phyloP scores from a whole-genome alignment of 768 basidiomycete genomes.

The Lepiota venenata region DNA sequence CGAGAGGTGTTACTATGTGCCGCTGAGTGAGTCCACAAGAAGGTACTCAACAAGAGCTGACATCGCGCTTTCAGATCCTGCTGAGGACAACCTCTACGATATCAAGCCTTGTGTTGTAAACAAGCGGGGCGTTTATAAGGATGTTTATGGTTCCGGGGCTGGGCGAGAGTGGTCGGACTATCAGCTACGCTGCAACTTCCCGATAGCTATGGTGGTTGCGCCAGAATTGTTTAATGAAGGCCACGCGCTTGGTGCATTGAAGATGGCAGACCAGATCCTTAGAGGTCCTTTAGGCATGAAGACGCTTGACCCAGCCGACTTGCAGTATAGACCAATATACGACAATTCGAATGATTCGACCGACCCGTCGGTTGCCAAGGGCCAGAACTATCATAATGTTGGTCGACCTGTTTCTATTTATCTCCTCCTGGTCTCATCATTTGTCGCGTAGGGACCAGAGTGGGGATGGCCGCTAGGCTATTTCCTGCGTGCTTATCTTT shows the following conservation, averaged over 20 bases:
- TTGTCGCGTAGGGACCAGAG: conserved; percentile 68
- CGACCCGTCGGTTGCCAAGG: conserved; percentile 87
- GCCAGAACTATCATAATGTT: conserved; percentile 92
- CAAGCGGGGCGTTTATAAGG: conserved; percentile 97
- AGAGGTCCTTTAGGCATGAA: conserved; percentile 95
- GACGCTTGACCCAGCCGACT: conserved; percentile 85
- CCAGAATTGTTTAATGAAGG: conserved; percentile 87
- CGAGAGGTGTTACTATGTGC: conserved; percentile 90
- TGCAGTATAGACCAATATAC: conserved; percentile 88
- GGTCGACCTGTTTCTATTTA: conserved; percentile 17
- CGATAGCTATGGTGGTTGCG: conserved; percentile 95
- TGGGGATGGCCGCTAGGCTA: conserved; percentile 97
- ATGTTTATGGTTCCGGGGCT: conserved; percentile 86
- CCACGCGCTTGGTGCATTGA: conserved; percentile 77
- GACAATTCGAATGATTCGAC: conserved; percentile 91
- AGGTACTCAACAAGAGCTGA: conserved; percentile 3
- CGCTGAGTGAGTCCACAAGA: conserved; percentile 50
- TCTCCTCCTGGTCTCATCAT: conserved; percentile 10
- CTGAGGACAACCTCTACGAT: conserved; percentile 67
- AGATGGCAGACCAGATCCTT: conserved; percentile 76
- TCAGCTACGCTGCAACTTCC: conserved; percentile 90
- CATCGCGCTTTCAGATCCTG: conserved; percentile 46
- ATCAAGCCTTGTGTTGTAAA: conserved; percentile 72
- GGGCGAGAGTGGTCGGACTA: conserved; percentile 97
- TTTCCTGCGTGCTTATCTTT: conserved; percentile 89